Conservation (phyloP, 192 early-diverging fungal genomes). For the Entomortierella parvispora region DNA sequence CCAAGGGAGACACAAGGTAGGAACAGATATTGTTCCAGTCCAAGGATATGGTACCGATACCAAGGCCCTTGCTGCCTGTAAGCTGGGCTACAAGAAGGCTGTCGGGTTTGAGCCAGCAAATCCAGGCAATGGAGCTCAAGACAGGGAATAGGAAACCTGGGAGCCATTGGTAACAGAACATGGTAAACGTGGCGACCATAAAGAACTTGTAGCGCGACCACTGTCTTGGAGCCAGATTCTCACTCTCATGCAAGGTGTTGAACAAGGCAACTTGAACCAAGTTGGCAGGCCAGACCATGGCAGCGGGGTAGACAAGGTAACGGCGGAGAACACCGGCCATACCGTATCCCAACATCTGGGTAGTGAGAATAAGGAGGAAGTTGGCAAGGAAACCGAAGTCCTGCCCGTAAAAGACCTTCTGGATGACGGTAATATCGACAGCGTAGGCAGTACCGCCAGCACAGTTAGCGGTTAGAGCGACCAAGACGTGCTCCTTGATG, state of each 20-base stretch:
- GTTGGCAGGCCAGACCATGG: conserved; percentile 89
- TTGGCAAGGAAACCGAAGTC: conserved; percentile 63
- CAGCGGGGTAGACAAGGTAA: conserved; percentile 84
- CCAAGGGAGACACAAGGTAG: conserved; percentile 46
- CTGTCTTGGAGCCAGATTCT: conserved; percentile 59
- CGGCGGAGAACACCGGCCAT: conserved; percentile 78
- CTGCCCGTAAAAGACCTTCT: conserved; percentile 65
- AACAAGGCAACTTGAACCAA: conserved; percentile 65
- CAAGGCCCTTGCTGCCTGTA: conserved; percentile 73
- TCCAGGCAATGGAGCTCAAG: conserved; percentile 34
- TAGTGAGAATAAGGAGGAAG: conserved; percentile 64
- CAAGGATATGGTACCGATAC: conserved; percentile 72
- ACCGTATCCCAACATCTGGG: conserved; percentile 73
- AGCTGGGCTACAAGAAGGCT: conserved; percentile 22
- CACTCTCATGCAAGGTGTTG: conserved; percentile 59
- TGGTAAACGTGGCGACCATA: conserved; percentile 44
- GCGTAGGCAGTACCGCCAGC: conserved; percentile 64
- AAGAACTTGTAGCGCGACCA: conserved; percentile 54
- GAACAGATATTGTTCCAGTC: conserved; percentile 70
- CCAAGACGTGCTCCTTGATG: conserved; percentile 76
- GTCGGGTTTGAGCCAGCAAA: conserved; percentile 38
- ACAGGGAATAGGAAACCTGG: conserved; percentile 54
- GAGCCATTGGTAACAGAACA: conserved; percentile 53
- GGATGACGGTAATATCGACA: conserved; percentile 65
- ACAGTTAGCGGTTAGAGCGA: conserved; percentile 64